These are phyloP conservation scores for Dothistroma pini DNA, from an alignment of 2,329 filamentous ascomycete species.

Conservation along the genomic window DNA sequence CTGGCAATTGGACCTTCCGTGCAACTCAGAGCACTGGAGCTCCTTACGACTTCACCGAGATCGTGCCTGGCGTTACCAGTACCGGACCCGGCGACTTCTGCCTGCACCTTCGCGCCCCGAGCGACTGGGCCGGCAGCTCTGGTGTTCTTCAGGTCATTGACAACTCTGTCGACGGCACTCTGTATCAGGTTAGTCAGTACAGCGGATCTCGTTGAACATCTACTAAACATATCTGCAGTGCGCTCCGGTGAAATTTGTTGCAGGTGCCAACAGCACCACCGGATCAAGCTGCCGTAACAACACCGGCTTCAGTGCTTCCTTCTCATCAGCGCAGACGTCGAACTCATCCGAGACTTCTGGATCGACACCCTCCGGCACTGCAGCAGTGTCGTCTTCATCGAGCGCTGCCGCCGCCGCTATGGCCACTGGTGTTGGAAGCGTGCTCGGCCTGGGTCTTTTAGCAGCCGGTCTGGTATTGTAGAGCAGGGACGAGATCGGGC, in stretches of 20 bases:
- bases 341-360: slow-evolving; percentile 1
- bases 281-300: slow-evolving; percentile 28
- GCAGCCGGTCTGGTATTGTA: slow-evolving; percentile 24
- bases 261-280: slow-evolving; percentile 29
- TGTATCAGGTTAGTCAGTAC: slow-evolving; percentile 31
- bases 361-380: slow-evolving; percentile 1
- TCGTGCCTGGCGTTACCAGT: slow-evolving; percentile 27
- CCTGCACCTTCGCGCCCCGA: slow-evolving; percentile 26
- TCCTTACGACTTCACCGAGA: slow-evolving; percentile 32
- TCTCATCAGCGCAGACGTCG: slow-evolving; percentile 12
- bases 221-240: slow-evolving; percentile 20
- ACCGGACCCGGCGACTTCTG: slow-evolving; percentile 31
- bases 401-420: slow-evolving; percentile 17
- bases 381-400: slow-evolving; percentile 7
- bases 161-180: slow-evolving; percentile 26
- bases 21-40: slow-evolving; percentile 28
- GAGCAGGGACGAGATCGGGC: not conserved
- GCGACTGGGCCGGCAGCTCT: slow-evolving; percentile 26
- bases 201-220: not conserved
- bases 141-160: slow-evolving; percentile 33
- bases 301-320: slow-evolving; percentile 28
- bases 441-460: slow-evolving; percentile 20
- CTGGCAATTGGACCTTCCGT: slow-evolving; percentile 27
- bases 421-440: slow-evolving; percentile 20
- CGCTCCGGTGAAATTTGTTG: slow-evolving; percentile 32